Conservation (phyloP, 345 rosid genomes). For the Trapa incisa region DNA sequence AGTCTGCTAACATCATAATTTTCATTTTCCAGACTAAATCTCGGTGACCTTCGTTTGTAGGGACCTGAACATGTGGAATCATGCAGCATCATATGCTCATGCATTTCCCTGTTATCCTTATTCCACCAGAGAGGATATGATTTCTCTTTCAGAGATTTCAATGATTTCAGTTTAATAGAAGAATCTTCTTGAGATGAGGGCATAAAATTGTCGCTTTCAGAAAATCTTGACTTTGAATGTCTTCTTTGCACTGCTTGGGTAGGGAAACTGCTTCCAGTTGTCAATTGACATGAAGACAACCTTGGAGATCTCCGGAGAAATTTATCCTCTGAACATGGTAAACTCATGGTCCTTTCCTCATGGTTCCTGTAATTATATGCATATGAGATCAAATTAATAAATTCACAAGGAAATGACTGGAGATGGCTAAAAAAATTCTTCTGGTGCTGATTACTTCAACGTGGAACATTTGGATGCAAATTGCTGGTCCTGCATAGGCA, state of each 20-base stretch:
- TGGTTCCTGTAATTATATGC: neutral
- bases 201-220: slow-evolving; percentile 5
- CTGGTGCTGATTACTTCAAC: neutral
- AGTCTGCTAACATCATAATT: slow-evolving; percentile 12
- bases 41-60: slow-evolving; percentile 19
- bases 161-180: slow-evolving; percentile 7
- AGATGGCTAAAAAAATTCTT: neutral
- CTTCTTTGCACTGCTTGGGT: neutral
- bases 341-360: slow-evolving; percentile 3
- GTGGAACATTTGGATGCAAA: neutral
- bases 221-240: neutral
- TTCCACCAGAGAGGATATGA: slow-evolving; percentile 11
- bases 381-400: neutral
- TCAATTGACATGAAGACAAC: slow-evolving; percentile 11
- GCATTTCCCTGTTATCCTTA: slow-evolving; percentile 4
- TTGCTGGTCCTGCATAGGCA: slow-evolving; percentile 1
- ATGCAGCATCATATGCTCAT: neutral
- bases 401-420: neutral
- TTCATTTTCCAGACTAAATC: slow-evolving; percentile 14
- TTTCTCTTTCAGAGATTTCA: slow-evolving; percentile 5
- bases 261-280: slow-evolving; percentile 8
- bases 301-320: slow-evolving; percentile 18
- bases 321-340: slow-evolving; percentile 12
- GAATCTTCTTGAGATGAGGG: slow-evolving; percentile 1
- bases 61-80: slow-evolving; percentile 9